phyloP scores from a whole-genome alignment of 73 alveolate genomes.

The Paraurostyla sp. region DNA sequence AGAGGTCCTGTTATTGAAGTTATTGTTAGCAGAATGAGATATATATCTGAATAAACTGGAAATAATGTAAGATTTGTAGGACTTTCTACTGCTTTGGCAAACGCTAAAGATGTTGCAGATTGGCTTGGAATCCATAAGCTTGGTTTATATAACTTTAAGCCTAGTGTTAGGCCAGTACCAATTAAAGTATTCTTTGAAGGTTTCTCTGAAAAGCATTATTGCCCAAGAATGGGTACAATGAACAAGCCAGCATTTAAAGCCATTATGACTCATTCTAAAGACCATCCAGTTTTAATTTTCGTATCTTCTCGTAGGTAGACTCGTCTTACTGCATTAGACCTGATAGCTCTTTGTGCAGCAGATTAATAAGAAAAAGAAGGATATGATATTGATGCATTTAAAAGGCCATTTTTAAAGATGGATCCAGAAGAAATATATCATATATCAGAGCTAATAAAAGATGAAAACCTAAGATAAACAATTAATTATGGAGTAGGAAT shows the following conservation, averaged over 20 bases:
- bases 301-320: constrained; percentile 99
- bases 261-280: constrained; percentile 93
- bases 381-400: constrained; percentile 45
- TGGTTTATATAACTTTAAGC: constrained; percentile 99
- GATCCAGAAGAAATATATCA: constrained; percentile 77
- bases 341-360: constrained; percentile 89
- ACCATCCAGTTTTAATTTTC: constrained; percentile 95
- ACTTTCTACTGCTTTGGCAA: constrained; percentile 99
- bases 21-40: constrained; percentile 98
- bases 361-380: constrained; percentile 57
- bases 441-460: constrained; percentile 80
- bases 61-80: constrained; percentile 95
- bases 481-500: constrained; percentile 98
- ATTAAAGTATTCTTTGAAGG: constrained; percentile 99
- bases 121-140: constrained; percentile 99
- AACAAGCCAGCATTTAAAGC: constrained; percentile 99
- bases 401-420: constrained; percentile 75
- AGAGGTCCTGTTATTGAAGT: constrained; percentile 99
- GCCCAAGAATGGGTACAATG: constrained; percentile 99
- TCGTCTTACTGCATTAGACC: constrained; percentile 98
- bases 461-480: constrained; percentile 90
- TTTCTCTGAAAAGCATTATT: constrained; percentile 97
- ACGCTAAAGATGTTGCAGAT: constrained; percentile 99
- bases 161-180: constrained; percentile 99
- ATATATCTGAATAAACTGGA: constrained; percentile 83